Conservation (phyloP, 108 stramenopile genomes). For the Cyclotella sp. region DNA sequence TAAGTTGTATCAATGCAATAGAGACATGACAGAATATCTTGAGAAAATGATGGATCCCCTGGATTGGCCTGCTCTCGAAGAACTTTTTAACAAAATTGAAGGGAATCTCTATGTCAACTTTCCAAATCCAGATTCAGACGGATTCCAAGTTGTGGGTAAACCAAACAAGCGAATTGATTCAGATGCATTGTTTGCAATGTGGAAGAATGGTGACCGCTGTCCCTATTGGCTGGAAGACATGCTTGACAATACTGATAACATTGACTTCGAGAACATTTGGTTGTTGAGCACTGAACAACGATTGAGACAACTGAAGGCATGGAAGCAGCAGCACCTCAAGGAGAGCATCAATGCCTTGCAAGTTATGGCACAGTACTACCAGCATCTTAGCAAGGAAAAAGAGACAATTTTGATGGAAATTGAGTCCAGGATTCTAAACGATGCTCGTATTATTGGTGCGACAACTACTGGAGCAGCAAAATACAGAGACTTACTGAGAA, state of each 20-base stretch:
- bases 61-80: constrained; percentile 38
- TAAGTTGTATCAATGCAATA: constrained; percentile 32
- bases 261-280: constrained; percentile 37
- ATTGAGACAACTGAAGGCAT: constrained; percentile 12
- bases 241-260: neutral
- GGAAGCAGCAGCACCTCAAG: constrained; percentile 25
- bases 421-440: constrained; percentile 43
- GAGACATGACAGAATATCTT: constrained; percentile 32
- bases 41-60: constrained; percentile 29
- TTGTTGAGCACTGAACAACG: constrained; percentile 14
- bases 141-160: constrained; percentile 42
- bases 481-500: constrained; percentile 48
- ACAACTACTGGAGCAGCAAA: constrained; percentile 62
- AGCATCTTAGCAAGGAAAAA: constrained; percentile 30
- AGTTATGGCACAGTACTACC: constrained; percentile 19
- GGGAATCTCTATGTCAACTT: constrained; percentile 13
- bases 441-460: constrained; percentile 59
- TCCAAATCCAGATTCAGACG: constrained; percentile 7
- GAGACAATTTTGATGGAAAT: constrained; percentile 24
- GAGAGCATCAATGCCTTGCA: constrained; percentile 4
- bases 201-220: constrained; percentile 45
- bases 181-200: constrained; percentile 40
- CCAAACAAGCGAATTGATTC: constrained; percentile 28
- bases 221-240: constrained; percentile 36
- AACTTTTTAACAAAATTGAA: constrained; percentile 12